Base-by-base conservation (phyloP, 371 early-diverging fungal species). In the Mucor piriformis region DNA sequence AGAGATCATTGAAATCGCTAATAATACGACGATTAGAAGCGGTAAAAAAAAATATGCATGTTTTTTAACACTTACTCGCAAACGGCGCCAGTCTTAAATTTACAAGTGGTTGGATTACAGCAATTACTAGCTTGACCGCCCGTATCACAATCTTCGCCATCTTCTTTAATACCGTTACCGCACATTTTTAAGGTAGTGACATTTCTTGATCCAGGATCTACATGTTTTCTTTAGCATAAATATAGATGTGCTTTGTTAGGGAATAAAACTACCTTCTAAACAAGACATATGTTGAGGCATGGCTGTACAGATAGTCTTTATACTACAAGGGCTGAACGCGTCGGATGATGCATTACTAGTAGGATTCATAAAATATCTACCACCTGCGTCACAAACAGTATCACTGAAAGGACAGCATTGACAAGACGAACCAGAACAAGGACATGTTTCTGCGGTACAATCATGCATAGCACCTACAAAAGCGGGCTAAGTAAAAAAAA, bases 81-180 rank as follows among this genome's bases (percentile, higher is more conserved):
- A 11, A 82, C 73, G 8, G 96, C 94, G 3, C 83, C 87, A 7
- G 76, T 8, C 60, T 87, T 92, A 51, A 93, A 83, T 71, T 89
- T 93, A 74, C 97, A 97, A 2, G 91, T 91, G 0, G 67, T 53
- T 4, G 84, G 76, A 66, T 92, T 85, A 69, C 98, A 97, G 76
- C 98, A 96, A 12, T 82, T 79, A 48, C 82, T 87, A 15, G 79
- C 85, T 24, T 73, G 52, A 12, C 87, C 84, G 12, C 95, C 95
- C 60, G 95, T 92, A 71, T 98, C 98, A 74, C 98, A 98, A 46
- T 98, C 91, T 75, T 98, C 98, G 48, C 90, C 90, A 0, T 65
- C 68, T 71, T 97, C 98, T 54, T 86, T 85, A 54, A 98, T 88
- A 6, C 98, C 97, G 71, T 98, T 97, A 40, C 98, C 98, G 65